Conservation (phyloP, 805 yeast genomes). For the Priceomyces fermenticarens region DNA sequence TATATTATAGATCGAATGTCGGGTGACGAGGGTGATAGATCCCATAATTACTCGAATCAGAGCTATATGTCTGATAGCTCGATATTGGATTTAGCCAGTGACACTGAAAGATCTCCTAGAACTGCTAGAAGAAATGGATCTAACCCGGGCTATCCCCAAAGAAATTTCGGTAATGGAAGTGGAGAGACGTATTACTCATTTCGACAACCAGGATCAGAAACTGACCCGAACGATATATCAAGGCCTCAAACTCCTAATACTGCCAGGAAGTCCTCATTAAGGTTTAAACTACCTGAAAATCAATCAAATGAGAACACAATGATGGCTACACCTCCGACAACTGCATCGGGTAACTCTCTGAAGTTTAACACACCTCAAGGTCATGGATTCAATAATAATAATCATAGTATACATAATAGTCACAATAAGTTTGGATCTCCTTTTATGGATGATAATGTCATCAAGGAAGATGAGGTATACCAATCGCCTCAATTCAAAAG, state of each 20-base stretch:
- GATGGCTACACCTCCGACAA: conserved; percentile 11
- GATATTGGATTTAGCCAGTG: not conserved
- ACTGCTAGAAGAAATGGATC: conserved; percentile 1
- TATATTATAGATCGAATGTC: not conserved
- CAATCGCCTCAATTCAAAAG: conserved; percentile 23
- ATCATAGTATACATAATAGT: too few relatives aligned
- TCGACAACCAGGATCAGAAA: conserved; percentile 10
- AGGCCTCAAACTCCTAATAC: conserved; percentile 6
- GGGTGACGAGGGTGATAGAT: conserved; percentile 2
- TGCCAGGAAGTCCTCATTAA: conserved; percentile 20
- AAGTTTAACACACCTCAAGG: not conserved
- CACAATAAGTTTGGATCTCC: conserved; percentile 22
- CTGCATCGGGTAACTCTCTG: conserved; percentile 3
- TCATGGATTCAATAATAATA: too few relatives aligned
- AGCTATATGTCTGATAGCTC: conserved; percentile 4
- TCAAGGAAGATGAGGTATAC: conserved; percentile 23
- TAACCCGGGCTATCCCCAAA: not conserved
- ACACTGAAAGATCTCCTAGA: too few relatives aligned
- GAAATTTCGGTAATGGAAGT: conserved; percentile 7
- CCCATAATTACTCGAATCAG: conserved; percentile 1
- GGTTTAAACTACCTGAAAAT: conserved; percentile 27
- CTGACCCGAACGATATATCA: conserved; percentile 7
- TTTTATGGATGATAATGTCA: conserved; percentile 23
- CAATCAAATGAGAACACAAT: too few relatives aligned
- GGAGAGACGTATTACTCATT: conserved; percentile 17